Base-by-base conservation (phyloP, 306 rosid species). In the Vigna radiata region DNA sequence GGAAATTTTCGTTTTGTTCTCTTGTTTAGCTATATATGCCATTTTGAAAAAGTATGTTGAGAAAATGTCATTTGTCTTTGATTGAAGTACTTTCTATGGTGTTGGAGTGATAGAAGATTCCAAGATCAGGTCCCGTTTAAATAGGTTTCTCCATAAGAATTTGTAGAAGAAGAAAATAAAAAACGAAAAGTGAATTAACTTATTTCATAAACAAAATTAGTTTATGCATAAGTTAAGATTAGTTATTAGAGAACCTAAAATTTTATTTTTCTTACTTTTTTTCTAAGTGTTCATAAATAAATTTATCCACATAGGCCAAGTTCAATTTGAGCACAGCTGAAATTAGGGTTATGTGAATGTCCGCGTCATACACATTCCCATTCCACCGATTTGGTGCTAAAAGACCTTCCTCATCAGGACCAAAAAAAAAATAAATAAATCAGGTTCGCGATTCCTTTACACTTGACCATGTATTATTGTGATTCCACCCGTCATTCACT, bases 291-390 rank as follows among this genome's bases (percentile, higher is more conserved):
- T 44, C 13, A 44, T 11, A 12, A 44, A 3, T 12, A 44, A 44
- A 15, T 12, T 44, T 12, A 44, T 44, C 49, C 5, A 3, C 29
- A 41, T 12, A 37, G 18, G 67, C 43, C 31, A 14, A 37, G 25
- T 56, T 55, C 12, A 15, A 37, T 47, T 0, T 11, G 55, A 56
- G n/a, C 8, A 37, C 47, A 65, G 44, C 11, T 59, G 63, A 60
- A 70, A 48, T 70, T 55, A 76, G 15, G 23, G 69, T 76, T 27
- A n/a, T 63, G 25, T 21, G 73, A 41, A 13, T 67, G 37, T 33
- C 10, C 60, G 21, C 48, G 0, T 11, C 37, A 54, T 41, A 8
- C 9, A 8, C 75, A 52, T 65, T 58, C 75, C 44, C 76, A 61
- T 58, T 31, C 27, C 25, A 15, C 21, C 2, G 23, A 41, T 21